Evolutionary conservation across 2,329 filamentous ascomycete species (phyloP).

Genomic region (Colletotrichum salicis): DNA sequence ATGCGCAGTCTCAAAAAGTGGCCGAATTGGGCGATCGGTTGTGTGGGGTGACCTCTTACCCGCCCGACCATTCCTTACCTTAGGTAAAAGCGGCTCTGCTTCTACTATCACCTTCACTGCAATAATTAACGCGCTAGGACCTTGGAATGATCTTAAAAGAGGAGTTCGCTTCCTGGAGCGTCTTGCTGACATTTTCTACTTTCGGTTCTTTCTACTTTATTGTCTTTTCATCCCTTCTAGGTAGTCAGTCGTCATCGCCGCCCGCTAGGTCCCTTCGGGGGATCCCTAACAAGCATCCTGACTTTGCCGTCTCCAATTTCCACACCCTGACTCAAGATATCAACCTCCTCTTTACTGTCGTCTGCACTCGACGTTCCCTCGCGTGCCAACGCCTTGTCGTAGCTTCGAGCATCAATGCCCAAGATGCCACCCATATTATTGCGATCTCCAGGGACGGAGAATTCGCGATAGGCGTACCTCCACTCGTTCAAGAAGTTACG

Average conservation of each 20-base stretch:
- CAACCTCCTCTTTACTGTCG: conserved; percentile 57
- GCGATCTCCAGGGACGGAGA: conserved; percentile 93
- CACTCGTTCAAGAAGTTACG: conserved; percentile 93
- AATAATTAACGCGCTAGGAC: not conserved
- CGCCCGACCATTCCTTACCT: too few species aligned
- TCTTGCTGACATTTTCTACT: conserved; percentile 22
- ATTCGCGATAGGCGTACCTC: conserved; percentile 95
- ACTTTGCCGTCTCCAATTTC: conserved; percentile 76
- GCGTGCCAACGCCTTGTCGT: conserved; percentile 68
- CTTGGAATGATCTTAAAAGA: not conserved
- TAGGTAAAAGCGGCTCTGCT: not conserved
- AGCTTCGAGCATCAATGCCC: conserved; percentile 74
- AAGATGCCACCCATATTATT: conserved; percentile 82
- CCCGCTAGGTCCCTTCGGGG: conserved; percentile 66
- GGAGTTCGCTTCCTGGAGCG: not conserved
- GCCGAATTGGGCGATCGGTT: too few species aligned
- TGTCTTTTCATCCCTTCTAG: conserved; percentile 35
- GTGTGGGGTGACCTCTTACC: too few species aligned
- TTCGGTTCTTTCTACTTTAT: conserved; percentile 28
- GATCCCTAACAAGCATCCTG: conserved; percentile 70
- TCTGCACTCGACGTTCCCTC: conserved; percentile 55
- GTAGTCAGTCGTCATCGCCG: conserved; percentile 50
- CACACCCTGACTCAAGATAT: conserved; percentile 73
- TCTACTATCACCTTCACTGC: not conserved
- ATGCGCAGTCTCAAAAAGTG: too few species aligned